phyloP scores from a whole-genome alignment of 2,329 filamentous ascomycete species.

The Emmonsiellopsis sp. region DNA sequence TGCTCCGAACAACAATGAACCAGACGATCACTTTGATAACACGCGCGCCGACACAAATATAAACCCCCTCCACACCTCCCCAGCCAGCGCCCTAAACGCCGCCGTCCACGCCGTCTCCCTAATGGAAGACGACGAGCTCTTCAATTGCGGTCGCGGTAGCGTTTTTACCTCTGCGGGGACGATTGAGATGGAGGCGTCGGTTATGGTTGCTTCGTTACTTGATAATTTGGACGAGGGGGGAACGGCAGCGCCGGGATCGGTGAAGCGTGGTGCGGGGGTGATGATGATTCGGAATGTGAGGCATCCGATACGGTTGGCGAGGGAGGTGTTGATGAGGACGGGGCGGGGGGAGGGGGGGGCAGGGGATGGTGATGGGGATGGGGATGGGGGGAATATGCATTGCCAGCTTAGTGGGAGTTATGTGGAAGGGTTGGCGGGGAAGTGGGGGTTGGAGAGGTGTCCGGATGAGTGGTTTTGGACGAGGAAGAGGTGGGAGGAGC shows the following conservation, averaged over 20 bases:
- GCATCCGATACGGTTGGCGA: constrained; percentile 69
- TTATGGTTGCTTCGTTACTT: constrained; percentile 61
- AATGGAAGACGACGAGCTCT: constrained; percentile 71
- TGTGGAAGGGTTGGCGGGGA: constrained; percentile 58
- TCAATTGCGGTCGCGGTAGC: constrained; percentile 76
- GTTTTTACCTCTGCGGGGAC: constrained; percentile 77
- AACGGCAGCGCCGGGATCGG: constrained; percentile 40
- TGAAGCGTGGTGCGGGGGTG: constrained; percentile 70
- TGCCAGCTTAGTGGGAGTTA: constrained; percentile 58
- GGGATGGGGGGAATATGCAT: constrained; percentile 41
- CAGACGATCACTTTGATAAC: neutral
- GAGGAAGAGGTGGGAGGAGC: constrained; percentile 68
- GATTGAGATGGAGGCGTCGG: constrained; percentile 76
- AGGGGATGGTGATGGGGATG: constrained; percentile 38
- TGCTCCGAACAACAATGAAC: neutral
- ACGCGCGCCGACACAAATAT: neutral
- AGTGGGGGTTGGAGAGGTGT: constrained; percentile 58
- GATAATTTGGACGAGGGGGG: constrained; percentile 3
- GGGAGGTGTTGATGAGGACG: constrained; percentile 53
- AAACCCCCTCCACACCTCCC: constrained; percentile 1
- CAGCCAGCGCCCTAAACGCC: constrained; percentile 55
- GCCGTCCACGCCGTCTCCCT: constrained; percentile 66
- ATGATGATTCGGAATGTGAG: constrained; percentile 65
- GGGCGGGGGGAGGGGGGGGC: constrained; percentile 41
- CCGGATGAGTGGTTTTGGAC: constrained; percentile 70